Evolutionary conservation across 2,329 filamentous ascomycete species (phyloP), one percentile per base, ranked within the genome.

Genomic region (Aspergillus oerlinghausenensis): DNA sequence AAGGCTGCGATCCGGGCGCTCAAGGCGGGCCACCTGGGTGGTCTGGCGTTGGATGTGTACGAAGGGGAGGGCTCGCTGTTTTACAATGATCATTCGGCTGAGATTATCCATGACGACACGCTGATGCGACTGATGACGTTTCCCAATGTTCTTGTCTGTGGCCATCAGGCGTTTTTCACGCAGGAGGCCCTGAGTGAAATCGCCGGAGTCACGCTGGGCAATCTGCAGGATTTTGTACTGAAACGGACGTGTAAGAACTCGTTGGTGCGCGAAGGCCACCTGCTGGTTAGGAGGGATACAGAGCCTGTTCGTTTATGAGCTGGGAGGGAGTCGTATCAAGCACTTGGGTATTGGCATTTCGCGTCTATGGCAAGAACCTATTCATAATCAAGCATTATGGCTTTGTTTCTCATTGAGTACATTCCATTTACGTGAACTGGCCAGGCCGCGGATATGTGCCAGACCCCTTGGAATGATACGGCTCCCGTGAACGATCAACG

Each of bases 131-230:
- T 89, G 60, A 83, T 86, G 72, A 88, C 85, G 0, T 88, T 88
- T 64, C 86, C 81, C 57, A 88, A 88, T 60, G 86, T 87, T 3
- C 69, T 89, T 48, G 74, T 89, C 57, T 86, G 82, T 60, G 85
- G 86, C 0, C 86, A 89, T 63, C 86, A 88, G 74, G 86, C 84
- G 1, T 89, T 88, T 73, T 86, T 89, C 64, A 88, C 86, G 4
- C 74, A 81, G 35, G 85, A 88, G 72, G 86, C 86, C 1, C 72
- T 89, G 50, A 74, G 75, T 7, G 84, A 87, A 71, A 89, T 88
- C 63, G 80, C 85, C 1, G 79, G 81, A 49, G 81, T 77, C 52
- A 88, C 85, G 1, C 64, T 88, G 58, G 70, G 73, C 55, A 88
- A 88, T 67, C 65, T 86, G 3, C 74, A 63, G 19, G 69, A 72